Percentiles rank a stretch among this genome's conserved stretches.
Conservation (phyloP, 2,329 filamentous ascomycete genomes). For the Chaetomium sp. region DNA sequence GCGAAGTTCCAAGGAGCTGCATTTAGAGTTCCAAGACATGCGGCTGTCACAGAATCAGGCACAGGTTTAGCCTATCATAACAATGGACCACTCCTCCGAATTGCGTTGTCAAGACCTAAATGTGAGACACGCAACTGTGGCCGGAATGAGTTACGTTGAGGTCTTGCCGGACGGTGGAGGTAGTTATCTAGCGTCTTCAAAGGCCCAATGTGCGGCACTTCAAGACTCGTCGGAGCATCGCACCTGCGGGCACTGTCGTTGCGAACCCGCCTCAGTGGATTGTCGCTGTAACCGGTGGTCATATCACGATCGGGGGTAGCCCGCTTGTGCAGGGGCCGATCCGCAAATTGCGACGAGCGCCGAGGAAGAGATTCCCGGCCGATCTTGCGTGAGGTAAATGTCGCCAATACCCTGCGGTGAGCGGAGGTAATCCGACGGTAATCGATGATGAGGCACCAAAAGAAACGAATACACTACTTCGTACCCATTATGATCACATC, state of each 20-base stretch:
- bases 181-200: not conserved
- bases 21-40: constrained; percentile 3
- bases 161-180: not conserved
- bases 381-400: not conserved
- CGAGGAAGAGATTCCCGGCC: not conserved
- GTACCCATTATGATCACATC: no score
- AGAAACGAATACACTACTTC: no score
- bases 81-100: not conserved
- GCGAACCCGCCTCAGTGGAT: not conserved
- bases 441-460: no score
- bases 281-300: not conserved
- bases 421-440: not conserved
- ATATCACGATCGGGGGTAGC: not conserved
- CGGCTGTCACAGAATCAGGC: not conserved
- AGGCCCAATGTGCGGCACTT: no score
- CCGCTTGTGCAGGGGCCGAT: constrained; percentile 4
- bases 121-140: not conserved
- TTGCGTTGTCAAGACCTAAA: not conserved
- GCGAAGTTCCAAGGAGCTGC: not conserved
- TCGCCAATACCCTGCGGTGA: not conserved
- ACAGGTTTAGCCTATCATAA: constrained; percentile 2
- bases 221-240: no score
- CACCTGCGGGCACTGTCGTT: not conserved
- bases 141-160: not conserved
- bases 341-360: constrained; percentile 9